Evolutionary conservation across 2,329 filamentous ascomycete species (phyloP), one percentile per base, ranked within the genome.

Genomic region (Colletotrichum tabaci): DNA sequence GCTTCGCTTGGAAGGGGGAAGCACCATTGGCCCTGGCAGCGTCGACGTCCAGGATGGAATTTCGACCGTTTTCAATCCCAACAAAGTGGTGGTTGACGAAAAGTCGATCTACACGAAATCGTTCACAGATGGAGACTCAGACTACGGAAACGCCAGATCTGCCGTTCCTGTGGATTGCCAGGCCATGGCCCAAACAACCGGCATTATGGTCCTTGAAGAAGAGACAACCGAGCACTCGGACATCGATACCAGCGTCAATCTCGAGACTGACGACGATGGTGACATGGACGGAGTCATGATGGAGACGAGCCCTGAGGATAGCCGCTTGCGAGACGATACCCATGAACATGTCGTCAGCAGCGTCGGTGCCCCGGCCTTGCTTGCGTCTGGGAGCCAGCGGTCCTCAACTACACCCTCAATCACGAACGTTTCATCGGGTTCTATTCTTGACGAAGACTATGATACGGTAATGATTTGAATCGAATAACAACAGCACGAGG

Each of bases 21-120:
- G 77, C 7, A 82, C 79, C 4, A 79, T 77, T 2, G 80, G 78
- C 2, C 83, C 81, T 0, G 74, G 76, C 1, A 80, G 79, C 23
- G 50, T 84, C 46, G 80, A 81, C 16, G 84, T 79, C 1, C 80
- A 86, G 57, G 83, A 83, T 52, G 82, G 83, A 55, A 77, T 79
- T 38, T 83, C 81, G n/a, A 83, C 80, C 1, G 78, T 82, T 13
- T 81, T 79, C 49, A 73, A 75, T 26, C 75, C 75, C 3, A 74
- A 77, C 26, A 75, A 74, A 13, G 79, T 84, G 60, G 79, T 83
- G 46, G 76, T 78, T 5, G 81, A 81, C 44, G 78, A 80, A 56
- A 77, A 73, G 0, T 81, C 81, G 0, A 74, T 82, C 13, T 73
- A 67, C 18, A 81, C 82, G 0, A 83, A 84, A 69, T 70, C 77